These are phyloP conservation scores for Rhodosporidiobolus odoratus DNA, from an alignment of 768 basidiomycete species.

Conservation along the genomic window DNA sequence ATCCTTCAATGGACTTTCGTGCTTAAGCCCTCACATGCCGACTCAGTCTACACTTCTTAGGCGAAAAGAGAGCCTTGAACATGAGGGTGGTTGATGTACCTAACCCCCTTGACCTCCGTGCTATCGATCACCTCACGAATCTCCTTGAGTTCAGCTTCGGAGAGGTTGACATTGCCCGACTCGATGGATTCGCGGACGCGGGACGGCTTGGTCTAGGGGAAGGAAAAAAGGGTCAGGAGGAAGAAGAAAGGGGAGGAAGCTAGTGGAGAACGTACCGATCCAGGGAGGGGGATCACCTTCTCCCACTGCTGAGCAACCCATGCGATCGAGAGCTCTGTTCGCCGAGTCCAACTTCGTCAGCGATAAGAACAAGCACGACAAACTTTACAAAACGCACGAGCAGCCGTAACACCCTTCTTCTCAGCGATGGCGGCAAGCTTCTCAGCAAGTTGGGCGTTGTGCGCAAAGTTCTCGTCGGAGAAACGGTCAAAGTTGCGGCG, in stretches of 20 bases:
- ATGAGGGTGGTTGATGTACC: conserved; percentile 45
- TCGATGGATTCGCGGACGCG: conserved; percentile 49
- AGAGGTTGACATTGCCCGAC: conserved; percentile 51
- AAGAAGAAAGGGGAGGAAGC: background rate
- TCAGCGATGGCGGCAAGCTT: conserved; percentile 44
- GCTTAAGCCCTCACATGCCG: no score
- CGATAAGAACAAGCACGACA: background rate
- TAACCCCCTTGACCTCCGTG: conserved; percentile 49
- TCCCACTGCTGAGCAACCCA: conserved; percentile 42
- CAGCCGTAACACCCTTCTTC: conserved; percentile 47
- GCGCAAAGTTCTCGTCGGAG: conserved; percentile 43
- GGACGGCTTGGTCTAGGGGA: conserved; percentile 18
- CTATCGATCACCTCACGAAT: conserved; percentile 49
- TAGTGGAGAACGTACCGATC: conserved; percentile 37
- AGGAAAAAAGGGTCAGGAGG: background rate
- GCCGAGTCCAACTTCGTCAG: background rate
- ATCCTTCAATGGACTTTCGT: no score
- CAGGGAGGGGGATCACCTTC: conserved; percentile 25
- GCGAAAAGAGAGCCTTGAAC: background rate
- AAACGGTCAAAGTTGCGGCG: conserved; percentile 33
- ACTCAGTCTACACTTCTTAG: no score
- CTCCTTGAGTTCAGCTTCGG: conserved; percentile 49
- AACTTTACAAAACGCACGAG: conserved; percentile 17
- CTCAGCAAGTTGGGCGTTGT: conserved; percentile 49
- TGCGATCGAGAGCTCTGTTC: conserved; percentile 48